These are phyloP conservation scores for Aphanomyces invadans DNA, from an alignment of 352 stramenopile genomes.

Conservation along the genomic window DNA sequence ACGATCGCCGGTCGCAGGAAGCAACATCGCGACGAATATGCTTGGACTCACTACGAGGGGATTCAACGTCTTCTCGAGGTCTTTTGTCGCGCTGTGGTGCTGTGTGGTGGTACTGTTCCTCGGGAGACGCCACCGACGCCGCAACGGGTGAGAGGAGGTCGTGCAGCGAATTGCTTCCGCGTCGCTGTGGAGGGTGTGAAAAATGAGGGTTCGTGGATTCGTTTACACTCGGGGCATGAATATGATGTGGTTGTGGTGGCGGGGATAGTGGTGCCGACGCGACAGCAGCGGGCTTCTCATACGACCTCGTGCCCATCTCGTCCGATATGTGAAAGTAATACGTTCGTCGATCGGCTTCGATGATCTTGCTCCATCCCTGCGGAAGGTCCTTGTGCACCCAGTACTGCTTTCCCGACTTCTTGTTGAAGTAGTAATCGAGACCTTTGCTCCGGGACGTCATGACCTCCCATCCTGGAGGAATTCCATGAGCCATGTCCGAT, in stretches of 20 bases:
- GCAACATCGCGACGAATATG: slow-evolving; percentile 3
- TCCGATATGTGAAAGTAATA: slow-evolving; percentile 70
- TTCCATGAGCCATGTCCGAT: not conserved
- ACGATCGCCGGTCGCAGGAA: not conserved
- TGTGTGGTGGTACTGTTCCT: not conserved
- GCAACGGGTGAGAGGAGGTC: slow-evolving; percentile 54
- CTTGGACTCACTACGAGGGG: slow-evolving; percentile 24
- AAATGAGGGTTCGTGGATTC: not conserved
- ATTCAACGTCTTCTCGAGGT: not conserved
- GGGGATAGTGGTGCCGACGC: not conserved
- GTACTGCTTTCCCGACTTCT: slow-evolving; percentile 67
- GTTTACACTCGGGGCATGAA: not conserved
- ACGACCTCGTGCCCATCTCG: slow-evolving; percentile 60
- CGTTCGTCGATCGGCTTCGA: slow-evolving; percentile 50
- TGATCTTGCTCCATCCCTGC: slow-evolving; percentile 70
- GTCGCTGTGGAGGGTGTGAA: slow-evolving; percentile 29
- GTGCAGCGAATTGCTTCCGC: slow-evolving; percentile 72
- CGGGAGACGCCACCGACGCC: not conserved
- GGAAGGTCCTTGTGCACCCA: slow-evolving; percentile 78
- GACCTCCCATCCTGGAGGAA: slow-evolving; percentile 68
- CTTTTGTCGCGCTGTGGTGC: not conserved
- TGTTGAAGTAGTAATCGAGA: slow-evolving; percentile 81
- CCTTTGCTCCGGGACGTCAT: slow-evolving; percentile 75
- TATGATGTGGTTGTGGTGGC: not conserved
- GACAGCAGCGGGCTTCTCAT: slow-evolving; percentile 43